Conservation (phyloP, 345 rosid species). For the Passiflora organensis region DNA sequence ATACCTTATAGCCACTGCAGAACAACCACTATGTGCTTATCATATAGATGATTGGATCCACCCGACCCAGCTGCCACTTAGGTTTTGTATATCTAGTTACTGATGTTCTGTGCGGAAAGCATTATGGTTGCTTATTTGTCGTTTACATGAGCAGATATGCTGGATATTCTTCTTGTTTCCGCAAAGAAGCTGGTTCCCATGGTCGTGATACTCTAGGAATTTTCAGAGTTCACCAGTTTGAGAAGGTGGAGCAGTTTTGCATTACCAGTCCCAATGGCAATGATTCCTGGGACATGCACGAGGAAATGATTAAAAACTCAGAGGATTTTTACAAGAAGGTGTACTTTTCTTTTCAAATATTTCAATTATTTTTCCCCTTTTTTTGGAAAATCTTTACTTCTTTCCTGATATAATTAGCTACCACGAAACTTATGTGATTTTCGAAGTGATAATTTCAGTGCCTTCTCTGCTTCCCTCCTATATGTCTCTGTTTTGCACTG, state of each 20-base stretch:
- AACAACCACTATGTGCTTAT: constrained; percentile 84
- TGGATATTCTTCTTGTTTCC: constrained; percentile 93
- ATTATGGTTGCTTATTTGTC: no score
- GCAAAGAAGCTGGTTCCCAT: constrained; percentile 95
- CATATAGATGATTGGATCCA: constrained; percentile 85
- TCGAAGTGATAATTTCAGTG: no score
- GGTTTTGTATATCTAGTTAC: constrained; percentile 21
- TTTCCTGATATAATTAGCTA: no score
- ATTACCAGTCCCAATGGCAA: constrained; percentile 73
- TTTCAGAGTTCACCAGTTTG: constrained; percentile 97
- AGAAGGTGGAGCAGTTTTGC: constrained; percentile 94
- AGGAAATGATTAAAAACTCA: constrained; percentile 82
- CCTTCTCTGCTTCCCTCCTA: no score
- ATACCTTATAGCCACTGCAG: constrained; percentile 90
- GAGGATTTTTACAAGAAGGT: constrained; percentile 82
- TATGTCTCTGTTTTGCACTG: no score
- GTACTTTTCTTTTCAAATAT: no score
- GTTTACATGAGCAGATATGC: constrained; percentile 83
- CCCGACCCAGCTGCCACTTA: constrained; percentile 64
- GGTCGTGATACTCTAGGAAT: constrained; percentile 94
- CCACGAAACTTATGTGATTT: no score
- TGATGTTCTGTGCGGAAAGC: background rate
- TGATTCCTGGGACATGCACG: constrained; percentile 84
- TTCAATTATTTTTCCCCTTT: no score
- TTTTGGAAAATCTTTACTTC: no score